Evolutionary conservation across 2,329 filamentous ascomycete species (phyloP).

Genomic region (Neonectria sp.): DNA sequence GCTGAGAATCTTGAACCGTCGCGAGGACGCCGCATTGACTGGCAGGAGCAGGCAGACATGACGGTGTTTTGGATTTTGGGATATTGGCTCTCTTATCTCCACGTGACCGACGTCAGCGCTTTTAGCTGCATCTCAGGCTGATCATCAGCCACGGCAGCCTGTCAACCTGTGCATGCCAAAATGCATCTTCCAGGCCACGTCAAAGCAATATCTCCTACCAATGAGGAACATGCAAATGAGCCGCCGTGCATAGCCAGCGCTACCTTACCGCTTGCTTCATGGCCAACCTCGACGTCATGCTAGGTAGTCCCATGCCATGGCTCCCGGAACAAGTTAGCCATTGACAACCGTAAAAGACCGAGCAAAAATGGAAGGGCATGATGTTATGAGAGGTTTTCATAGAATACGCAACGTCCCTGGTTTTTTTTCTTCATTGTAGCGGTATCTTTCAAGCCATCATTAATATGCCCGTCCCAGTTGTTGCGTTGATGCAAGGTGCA

Average conservation of each 20-base stretch:
- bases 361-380: neutral
- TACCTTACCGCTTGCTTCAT: neutral
- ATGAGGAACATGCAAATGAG: neutral
- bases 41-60: conserved; percentile 36
- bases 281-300: conserved; percentile 8
- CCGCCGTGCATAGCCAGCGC: neutral
- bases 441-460: neutral
- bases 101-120: conserved; percentile 45
- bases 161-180: neutral
- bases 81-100: conserved; percentile 49
- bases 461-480: neutral
- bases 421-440: neutral
- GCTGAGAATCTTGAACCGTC: conserved; percentile 12
- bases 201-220: conserved; percentile 1
- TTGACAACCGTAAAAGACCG: neutral
- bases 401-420: neutral
- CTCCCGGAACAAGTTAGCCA: neutral
- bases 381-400: neutral
- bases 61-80: conserved; percentile 36
- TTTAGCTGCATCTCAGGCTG: neutral
- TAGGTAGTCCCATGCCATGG: neutral
- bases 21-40: conserved; percentile 32
- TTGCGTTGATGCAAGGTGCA: conserved; percentile 17
- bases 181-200: conserved; percentile 10
- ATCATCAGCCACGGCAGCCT: conserved; percentile 1